phyloP scores from a whole-genome alignment of 176 grass and related monocot genomes.

The Chloris gayana region DNA sequence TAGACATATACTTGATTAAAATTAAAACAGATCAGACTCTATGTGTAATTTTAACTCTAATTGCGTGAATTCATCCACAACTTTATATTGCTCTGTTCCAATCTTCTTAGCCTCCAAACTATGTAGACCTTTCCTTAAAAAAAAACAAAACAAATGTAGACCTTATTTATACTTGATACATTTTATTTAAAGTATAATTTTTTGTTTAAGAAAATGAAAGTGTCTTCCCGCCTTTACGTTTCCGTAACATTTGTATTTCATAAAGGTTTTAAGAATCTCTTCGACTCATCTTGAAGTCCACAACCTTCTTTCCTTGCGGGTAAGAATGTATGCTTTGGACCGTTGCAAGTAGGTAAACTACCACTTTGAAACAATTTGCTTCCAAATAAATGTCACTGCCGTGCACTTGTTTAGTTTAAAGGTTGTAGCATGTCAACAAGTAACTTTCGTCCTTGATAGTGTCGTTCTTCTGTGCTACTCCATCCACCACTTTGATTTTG shows the following conservation, averaged over 20 bases:
- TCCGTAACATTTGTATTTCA: background rate
- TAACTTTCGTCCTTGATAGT: background rate
- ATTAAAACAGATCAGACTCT: no score
- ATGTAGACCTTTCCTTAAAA: no score
- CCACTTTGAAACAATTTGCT: background rate
- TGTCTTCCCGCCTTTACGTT: no score
- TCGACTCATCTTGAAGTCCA: background rate
- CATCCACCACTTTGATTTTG: conserved; percentile 4
- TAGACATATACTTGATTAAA: no score
- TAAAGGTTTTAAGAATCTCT: background rate
- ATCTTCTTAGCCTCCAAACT: no score
- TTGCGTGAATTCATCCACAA: no score
- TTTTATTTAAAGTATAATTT: no score
- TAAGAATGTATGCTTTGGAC: background rate
- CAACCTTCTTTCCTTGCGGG: background rate
- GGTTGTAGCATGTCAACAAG: background rate
- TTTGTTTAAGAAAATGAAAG: no score
- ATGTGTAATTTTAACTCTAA: no score
- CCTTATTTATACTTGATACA: no score
- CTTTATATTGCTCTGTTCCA: no score
- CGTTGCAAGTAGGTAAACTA: conserved; percentile 29
- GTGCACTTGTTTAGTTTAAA: background rate
- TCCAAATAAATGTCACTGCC: background rate
- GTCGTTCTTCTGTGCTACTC: background rate
- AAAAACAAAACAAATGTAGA: no score